A percentile compares a stretch with the other conserved stretches of the same genome.
Evolutionary conservation across 495 filamentous ascomycete genomes (phyloP).

Genomic region (Aspergillus taichungensis): DNA sequence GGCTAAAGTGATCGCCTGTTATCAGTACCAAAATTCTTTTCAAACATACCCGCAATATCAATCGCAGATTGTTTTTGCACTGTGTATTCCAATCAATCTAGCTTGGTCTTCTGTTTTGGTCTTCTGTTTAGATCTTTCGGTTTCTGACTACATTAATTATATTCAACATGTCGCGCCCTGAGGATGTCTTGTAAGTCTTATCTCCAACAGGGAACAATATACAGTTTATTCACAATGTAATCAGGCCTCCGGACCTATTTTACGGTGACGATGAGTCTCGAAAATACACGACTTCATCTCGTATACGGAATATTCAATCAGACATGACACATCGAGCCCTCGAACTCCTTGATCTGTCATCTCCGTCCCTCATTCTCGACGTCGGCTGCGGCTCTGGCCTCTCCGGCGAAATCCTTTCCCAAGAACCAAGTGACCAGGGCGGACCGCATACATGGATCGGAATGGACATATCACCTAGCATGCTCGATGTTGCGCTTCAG

Average conservation of each 20-base stretch:
- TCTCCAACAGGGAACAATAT: slow-evolving; percentile 1
- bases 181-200: slow-evolving; percentile 71
- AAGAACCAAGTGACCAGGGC: slow-evolving; percentile 52
- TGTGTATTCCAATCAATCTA: too few species aligned
- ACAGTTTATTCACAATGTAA: too few species aligned
- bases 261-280: slow-evolving; percentile 92
- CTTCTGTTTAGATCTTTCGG: too few species aligned
- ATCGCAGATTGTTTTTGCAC: too few species aligned
- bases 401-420: slow-evolving; percentile 83
- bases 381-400: slow-evolving; percentile 93
- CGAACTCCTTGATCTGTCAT: slow-evolving; percentile 72
- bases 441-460: slow-evolving; percentile 90
- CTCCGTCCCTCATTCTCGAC: slow-evolving; percentile 83
- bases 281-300: slow-evolving; percentile 96
- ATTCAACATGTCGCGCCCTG: slow-evolving; percentile 81
- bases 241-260: slow-evolving; percentile 85
- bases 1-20: background rate
- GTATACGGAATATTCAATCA: slow-evolving; percentile 90
- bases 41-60: too few species aligned
- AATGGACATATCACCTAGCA: slow-evolving; percentile 87
- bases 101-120: background rate
- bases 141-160: background rate
- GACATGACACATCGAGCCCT: slow-evolving; percentile 91
- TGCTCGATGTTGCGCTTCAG: slow-evolving; percentile 87
- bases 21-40: too few species aligned